Base-by-base conservation (phyloP, 2,329 filamentous ascomycete genomes). In the Chaetomiaceae sp. region DNA sequence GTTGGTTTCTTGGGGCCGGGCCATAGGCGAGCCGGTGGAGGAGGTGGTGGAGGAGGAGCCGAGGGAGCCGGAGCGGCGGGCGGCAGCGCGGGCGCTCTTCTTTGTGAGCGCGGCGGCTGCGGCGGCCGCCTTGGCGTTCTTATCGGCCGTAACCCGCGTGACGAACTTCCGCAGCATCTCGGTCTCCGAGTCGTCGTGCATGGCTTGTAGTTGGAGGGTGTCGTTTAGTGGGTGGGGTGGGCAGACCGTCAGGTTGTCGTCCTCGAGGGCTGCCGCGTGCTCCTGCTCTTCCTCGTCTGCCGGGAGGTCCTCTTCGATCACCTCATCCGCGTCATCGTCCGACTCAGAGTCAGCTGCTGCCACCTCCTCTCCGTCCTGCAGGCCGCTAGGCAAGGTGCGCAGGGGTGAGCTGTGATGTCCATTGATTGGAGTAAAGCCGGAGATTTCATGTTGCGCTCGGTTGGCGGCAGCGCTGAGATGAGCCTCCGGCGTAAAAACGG, bases 161-260 rank as follows among this genome's bases (percentile, higher is more conserved):
- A 68, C 58, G 49, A 67, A 67, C 35, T 59, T 60, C 22, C 60
- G 57, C 15, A 67, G 56, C 57, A 65, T 56, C 20, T 63, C 62
- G 1, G 60, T 60, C 27, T 67, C 62, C 1, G 63, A 65, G 37
- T 65, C 64, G 1, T 62, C 60, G 17, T 63, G 59, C 0, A 52
- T 32, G 2, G 49, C 54, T 32, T 52, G 48, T n/a, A 51, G 47
- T 26, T 51, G 57, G 12, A 46, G 48, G 29, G 55, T 60, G 10
- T 56, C 58, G 19, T 59, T 58, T 15, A 57, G 52, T 11, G 49
- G 42, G 14, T 26, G 42, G 3, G 48, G 46, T 1, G 42, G 37
- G 2, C 48, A 42, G 9, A 52, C 49, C 3, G 45, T 51, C 15
- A 56, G 30, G 12, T 15, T 30, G 32, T 56, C 56, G 12, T 58